Conservation (phyloP, 192 early-diverging fungal species). For the Paraglomus occultum region DNA sequence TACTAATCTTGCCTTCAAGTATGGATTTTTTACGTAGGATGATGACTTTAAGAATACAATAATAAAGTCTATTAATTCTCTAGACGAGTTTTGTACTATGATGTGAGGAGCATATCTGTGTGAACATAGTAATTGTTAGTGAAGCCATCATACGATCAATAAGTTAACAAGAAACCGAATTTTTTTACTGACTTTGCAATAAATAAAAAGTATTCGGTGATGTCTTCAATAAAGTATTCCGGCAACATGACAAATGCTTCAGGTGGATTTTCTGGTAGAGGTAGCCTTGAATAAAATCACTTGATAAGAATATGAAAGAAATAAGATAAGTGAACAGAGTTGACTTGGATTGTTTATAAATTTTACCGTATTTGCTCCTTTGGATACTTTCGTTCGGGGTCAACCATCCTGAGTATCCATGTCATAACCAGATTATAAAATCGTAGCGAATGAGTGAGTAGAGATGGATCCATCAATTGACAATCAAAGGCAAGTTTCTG, state of each 20-base stretch:
- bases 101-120: conserved; percentile 44
- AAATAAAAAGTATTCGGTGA: conserved; percentile 77
- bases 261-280: conserved; percentile 56
- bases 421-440: conserved; percentile 93
- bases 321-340: too few species aligned
- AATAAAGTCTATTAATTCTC: conserved; percentile 62
- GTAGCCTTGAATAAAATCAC: conserved; percentile 36
- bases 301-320: neutral
- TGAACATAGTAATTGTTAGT: conserved; percentile 19
- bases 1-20: conserved; percentile 90
- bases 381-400: conserved; percentile 52
- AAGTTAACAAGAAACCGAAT: conserved; percentile 7
- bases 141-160: neutral
- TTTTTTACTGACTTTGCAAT: conserved; percentile 55
- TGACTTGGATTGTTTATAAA: neutral
- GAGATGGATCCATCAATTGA: conserved; percentile 70
- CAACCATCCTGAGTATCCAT: conserved; percentile 78
- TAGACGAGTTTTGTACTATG: conserved; percentile 37
- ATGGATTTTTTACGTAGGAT: conserved; percentile 86
- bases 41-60: conserved; percentile 81
- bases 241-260: conserved; percentile 74
- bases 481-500: conserved; percentile 73
- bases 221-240: conserved; percentile 91
- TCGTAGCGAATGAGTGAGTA: conserved; percentile 60
- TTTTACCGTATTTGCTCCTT: conserved; percentile 28